These are phyloP conservation scores for Blastomyces parvus DNA, from an alignment of 2,329 filamentous ascomycete genomes.

Conservation along the genomic window DNA sequence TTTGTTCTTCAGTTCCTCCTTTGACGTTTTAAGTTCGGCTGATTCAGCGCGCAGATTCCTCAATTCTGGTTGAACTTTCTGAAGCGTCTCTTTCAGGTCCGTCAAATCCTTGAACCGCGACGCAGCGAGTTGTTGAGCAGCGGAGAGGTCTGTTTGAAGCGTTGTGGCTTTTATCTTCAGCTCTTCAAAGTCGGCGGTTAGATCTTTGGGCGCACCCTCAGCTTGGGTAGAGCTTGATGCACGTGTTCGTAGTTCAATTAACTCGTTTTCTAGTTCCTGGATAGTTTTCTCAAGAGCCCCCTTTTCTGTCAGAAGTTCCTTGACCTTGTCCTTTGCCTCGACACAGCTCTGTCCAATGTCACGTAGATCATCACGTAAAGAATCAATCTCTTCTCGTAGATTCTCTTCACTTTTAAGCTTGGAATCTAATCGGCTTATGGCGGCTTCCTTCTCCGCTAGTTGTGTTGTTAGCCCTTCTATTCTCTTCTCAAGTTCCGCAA, in stretches of 20 bases:
- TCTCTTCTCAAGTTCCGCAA: constrained; percentile 26
- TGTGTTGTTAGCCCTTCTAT: constrained; percentile 29
- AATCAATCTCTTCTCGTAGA: constrained; percentile 76
- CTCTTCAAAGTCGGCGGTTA: constrained; percentile 58
- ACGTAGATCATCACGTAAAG: constrained; percentile 67
- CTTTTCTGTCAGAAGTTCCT: constrained; percentile 63
- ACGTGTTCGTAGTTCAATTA: constrained; percentile 47
- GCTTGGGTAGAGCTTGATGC: constrained; percentile 39
- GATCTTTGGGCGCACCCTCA: constrained; percentile 43
- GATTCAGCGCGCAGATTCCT: constrained; percentile 69
- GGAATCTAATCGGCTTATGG: constrained; percentile 61
- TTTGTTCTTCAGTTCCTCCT: constrained; percentile 61
- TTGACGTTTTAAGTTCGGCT: constrained; percentile 60
- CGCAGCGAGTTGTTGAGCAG: constrained; percentile 77
- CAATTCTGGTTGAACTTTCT: constrained; percentile 80
- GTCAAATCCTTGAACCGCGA: constrained; percentile 79
- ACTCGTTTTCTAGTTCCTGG: constrained; percentile 59
- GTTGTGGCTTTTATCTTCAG: constrained; percentile 60
- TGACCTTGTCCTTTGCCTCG: constrained; percentile 64
- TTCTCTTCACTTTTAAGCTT: constrained; percentile 68
- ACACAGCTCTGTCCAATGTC: constrained; percentile 75
- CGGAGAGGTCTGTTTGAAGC: constrained; percentile 73
- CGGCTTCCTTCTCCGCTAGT: constrained; percentile 52
- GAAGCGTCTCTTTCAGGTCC: constrained; percentile 66
- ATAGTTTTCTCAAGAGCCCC: constrained; percentile 54